A percentile compares a stretch with the other conserved stretches of the same genome.
Evolutionary conservation across 306 rosid genomes (phyloP).

Genomic region (Medicago ruthenica): DNA sequence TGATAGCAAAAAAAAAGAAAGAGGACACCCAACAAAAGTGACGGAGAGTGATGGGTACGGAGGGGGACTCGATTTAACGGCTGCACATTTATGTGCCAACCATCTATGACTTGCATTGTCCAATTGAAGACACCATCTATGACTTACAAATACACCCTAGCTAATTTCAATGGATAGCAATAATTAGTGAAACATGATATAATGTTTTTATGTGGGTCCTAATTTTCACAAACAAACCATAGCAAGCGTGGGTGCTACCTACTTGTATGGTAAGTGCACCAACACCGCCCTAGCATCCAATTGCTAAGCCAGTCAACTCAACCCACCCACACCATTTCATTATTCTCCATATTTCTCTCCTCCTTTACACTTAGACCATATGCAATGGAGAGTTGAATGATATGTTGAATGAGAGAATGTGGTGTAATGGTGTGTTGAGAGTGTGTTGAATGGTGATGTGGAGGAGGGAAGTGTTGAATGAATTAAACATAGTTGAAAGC

Average conservation of each 20-base stretch:
- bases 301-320: constrained; percentile 53
- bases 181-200: constrained; percentile 42
- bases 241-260: constrained; percentile 38
- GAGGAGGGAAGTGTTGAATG: too few species aligned
- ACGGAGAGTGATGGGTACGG: constrained; percentile 55
- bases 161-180: constrained; percentile 36
- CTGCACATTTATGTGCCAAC: constrained; percentile 42
- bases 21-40: constrained; percentile 24
- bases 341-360: constrained; percentile 28
- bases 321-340: constrained; percentile 36
- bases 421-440: too few species aligned
- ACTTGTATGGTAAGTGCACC: constrained; percentile 40
- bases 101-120: constrained; percentile 36
- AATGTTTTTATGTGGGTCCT: constrained; percentile 50
- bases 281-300: constrained; percentile 49
- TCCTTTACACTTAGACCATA: neutral
- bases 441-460: too few species aligned
- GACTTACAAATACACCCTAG: neutral
- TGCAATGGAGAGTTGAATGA: too few species aligned
- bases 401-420: too few species aligned
- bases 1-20: neutral
- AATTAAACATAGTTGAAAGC: too few species aligned
- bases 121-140: constrained; percentile 38
- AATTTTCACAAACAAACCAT: constrained; percentile 28
- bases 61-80: constrained; percentile 70